Evolutionary conservation across 2,329 filamentous ascomycete species (phyloP), one percentile per base, ranked within the genome.

Genomic region (Myrmaecium sp.): DNA sequence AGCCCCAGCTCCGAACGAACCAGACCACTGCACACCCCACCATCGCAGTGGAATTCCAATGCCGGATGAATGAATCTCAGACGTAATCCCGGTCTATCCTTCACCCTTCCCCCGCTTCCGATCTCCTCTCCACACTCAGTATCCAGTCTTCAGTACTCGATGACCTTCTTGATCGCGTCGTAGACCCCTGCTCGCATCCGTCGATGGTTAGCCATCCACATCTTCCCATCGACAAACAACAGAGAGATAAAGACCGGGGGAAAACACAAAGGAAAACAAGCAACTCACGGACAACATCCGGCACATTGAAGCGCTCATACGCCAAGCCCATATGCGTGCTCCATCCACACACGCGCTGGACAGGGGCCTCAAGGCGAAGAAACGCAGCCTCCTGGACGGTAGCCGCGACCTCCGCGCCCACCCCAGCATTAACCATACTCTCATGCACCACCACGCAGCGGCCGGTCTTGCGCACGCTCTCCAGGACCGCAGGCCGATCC

Each of bases 331-430:
- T 74, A 47, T 86, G 84, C 27, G 79, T 83, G 45, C 75, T 81
- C 79, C 80, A 92, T n/a, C 84, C 83, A 3, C 80, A 79, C 4
- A 94, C 74, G 26, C 84, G 67, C 36, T 74, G 69, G 5, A 94
- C 79, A 0, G 84, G 84, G 4, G 84, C 83, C 44, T 93, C 83
- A 15, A 94, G 55, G 3, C 74, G 64, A 35, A 89, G 48, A 46
- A 94, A 94, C 0, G 82, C 86, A 30, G 77, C 72, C 38, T 89
- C 81, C 48, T 93, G 83, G 27, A 94, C 79, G 2, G 78, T 78
- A 0, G 83, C 81, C 1, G 84, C 81, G 1, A 94, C 74, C 46
- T 93, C 83, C 4, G 84, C 83, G 2, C 84, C 84, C 10, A 93
- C 69, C 9, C 84, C 84, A 5, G 78, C 78, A 41, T 92, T 93